These are phyloP conservation scores for Salvia sclarea DNA, from an alignment of 305 asterid genomes.

Conservation along the genomic window DNA sequence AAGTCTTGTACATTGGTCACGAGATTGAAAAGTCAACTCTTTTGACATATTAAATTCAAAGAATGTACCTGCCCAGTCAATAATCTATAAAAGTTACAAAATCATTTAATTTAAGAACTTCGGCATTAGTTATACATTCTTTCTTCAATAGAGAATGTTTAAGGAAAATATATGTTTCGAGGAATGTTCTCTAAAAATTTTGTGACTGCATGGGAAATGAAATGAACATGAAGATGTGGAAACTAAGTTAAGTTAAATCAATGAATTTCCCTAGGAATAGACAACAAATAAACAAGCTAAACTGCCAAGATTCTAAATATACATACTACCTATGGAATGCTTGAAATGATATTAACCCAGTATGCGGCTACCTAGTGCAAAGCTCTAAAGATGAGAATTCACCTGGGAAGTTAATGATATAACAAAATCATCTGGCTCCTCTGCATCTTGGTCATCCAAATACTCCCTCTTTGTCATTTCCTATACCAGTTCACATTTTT, in stretches of 20 bases:
- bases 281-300: constrained; percentile 6
- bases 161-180: constrained; percentile 4
- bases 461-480: constrained; percentile 87
- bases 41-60: constrained; percentile 6
- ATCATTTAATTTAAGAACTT: constrained; percentile 6
- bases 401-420: constrained; percentile 95
- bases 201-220: constrained; percentile 13
- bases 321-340: constrained; percentile 7
- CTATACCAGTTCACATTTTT: constrained; percentile 46
- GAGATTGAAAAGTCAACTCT: constrained; percentile 2
- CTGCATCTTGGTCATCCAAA: constrained; percentile 98
- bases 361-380: constrained; percentile 26
- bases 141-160: constrained; percentile 5
- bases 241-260: constrained; percentile 1
- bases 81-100: constrained; percentile 1
- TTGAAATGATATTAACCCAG: constrained; percentile 4
- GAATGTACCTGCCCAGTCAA: background rate
- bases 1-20: background rate
- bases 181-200: constrained; percentile 20
- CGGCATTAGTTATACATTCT: background rate
- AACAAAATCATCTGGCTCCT: constrained; percentile 97
- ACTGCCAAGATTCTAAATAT: constrained; percentile 12
- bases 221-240: constrained; percentile 7
- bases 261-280: background rate
- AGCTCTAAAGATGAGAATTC: constrained; percentile 31